These are phyloP conservation scores for Phytophthora sojae DNA, from an alignment of 352 stramenopile genomes.

Conservation along the genomic window DNA sequence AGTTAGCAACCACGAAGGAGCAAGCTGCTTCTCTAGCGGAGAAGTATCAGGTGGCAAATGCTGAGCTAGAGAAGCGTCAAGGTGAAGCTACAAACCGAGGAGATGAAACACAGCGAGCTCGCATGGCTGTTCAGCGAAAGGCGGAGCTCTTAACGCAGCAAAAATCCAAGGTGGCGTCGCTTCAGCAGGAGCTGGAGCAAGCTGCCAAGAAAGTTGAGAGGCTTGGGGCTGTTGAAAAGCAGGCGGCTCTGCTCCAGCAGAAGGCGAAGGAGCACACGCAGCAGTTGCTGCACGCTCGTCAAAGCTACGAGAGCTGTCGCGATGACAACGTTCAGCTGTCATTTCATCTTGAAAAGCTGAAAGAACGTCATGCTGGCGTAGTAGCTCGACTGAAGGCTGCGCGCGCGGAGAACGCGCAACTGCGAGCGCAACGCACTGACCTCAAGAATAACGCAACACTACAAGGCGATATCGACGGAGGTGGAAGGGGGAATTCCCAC, in stretches of 20 bases:
- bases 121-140: slow-evolving; percentile 56
- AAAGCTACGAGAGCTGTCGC: slow-evolving; percentile 36
- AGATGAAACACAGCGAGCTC: slow-evolving; percentile 42
- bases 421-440: slow-evolving; percentile 37
- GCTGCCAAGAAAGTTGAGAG: slow-evolving; percentile 30
- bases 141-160: slow-evolving; percentile 53
- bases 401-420: slow-evolving; percentile 43
- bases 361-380: slow-evolving; percentile 30
- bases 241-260: slow-evolving; percentile 28
- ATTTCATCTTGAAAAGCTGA: slow-evolving; percentile 43
- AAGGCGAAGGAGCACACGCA: slow-evolving; percentile 55
- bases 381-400: slow-evolving; percentile 46
- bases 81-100: slow-evolving; percentile 25
- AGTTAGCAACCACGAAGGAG: slow-evolving; percentile 43
- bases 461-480: neutral
- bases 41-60: slow-evolving; percentile 39
- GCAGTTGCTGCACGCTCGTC: slow-evolving; percentile 44
- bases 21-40: slow-evolving; percentile 40
- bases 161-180: slow-evolving; percentile 40
- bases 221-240: slow-evolving; percentile 39
- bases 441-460: slow-evolving; percentile 20
- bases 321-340: slow-evolving; percentile 50
- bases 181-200: slow-evolving; percentile 42
- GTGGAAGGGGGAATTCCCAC: neutral
- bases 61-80: slow-evolving; percentile 43